Percentiles rank a stretch among this genome's conserved stretches.
phyloP scores from a whole-genome alignment of 495 filamentous ascomycete species.

The Podospora pseudoanserina region DNA sequence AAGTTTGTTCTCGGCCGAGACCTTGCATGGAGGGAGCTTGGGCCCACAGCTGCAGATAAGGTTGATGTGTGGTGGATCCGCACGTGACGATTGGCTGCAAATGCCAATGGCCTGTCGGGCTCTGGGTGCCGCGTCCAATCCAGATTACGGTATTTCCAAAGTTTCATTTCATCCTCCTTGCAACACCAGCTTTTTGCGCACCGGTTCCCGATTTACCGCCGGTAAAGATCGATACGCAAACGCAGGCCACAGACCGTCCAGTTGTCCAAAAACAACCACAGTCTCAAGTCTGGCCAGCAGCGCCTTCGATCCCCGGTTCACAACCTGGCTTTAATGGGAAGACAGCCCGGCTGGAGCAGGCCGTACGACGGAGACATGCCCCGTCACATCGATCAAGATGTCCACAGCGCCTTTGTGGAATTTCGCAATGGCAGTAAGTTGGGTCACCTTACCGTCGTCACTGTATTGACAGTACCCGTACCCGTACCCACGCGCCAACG shows the following conservation, averaged over 20 bases:
- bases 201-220: neutral
- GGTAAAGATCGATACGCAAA: neutral
- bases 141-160: constrained; percentile 12
- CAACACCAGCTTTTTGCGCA: neutral
- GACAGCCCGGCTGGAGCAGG: constrained; percentile 6
- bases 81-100: neutral
- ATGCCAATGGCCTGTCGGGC: neutral
- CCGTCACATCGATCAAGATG: constrained; percentile 25
- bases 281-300: neutral
- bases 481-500: neutral
- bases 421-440: constrained; percentile 27
- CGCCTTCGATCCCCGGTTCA: neutral
- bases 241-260: neutral
- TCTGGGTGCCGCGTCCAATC: neutral
- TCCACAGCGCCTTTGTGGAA: constrained; percentile 28
- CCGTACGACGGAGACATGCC: constrained; percentile 23
- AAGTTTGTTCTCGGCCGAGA: neutral
- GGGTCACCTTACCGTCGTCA: neutral
- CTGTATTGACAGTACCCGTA: constrained; percentile 10
- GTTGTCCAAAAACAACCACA: neutral
- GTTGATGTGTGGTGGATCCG: neutral
- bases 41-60: neutral
- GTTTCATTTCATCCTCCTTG: constrained; percentile 8
- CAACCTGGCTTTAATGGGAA: constrained; percentile 4
- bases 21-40: neutral